Base-by-base conservation (phyloP, 1,139 yeast species). In the Pichia sp. region DNA sequence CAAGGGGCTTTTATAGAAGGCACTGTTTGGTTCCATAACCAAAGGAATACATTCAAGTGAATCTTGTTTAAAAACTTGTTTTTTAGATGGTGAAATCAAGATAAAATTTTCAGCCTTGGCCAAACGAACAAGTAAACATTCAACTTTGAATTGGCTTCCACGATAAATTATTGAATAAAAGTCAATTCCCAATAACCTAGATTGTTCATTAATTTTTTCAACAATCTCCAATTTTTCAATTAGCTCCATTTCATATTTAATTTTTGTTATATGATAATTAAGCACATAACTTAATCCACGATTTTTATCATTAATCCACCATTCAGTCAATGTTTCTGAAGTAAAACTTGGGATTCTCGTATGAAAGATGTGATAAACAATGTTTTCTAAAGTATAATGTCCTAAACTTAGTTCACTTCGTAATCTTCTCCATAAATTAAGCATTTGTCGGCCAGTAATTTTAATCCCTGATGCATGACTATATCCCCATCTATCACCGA, bases 61-160 rank as follows among this genome's bases (percentile, higher is more conserved):
- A 58, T 83, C 82, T 74, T 90, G 96, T 47, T 81, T 77, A 58
- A 86, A 86, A 0, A 92, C 97, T 53, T 88, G 88, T 44, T 74
- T 71, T 58, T 85, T 83, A 34, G 88, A 80, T 0, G 98, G 97
- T 0, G 97, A 86, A 28, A 83, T 69, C 51, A 89, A 64, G 40
- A 92, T 64, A 48, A 76, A 78, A 59, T 83, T 84, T 62, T 89
- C 96, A 8, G 79, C 72, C 59, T 88, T 88, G 34, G 94, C 76
- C 29, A 92, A 68, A 48, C 98, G 68, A 4, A 79, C 67, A 56
- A 92, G 66, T 40, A 90, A 74, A 0, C 97, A 86, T 61, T 92
- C 98, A 3, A 92, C 96, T 61, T 87, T 90, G 62, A 75, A 92
- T 60, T 92, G 98, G 0, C 97, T 89, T 0, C 98, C 98, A 53